phyloP scores from a whole-genome alignment of 2,329 filamentous ascomycete species.

The Xylariaceae sp. region DNA sequence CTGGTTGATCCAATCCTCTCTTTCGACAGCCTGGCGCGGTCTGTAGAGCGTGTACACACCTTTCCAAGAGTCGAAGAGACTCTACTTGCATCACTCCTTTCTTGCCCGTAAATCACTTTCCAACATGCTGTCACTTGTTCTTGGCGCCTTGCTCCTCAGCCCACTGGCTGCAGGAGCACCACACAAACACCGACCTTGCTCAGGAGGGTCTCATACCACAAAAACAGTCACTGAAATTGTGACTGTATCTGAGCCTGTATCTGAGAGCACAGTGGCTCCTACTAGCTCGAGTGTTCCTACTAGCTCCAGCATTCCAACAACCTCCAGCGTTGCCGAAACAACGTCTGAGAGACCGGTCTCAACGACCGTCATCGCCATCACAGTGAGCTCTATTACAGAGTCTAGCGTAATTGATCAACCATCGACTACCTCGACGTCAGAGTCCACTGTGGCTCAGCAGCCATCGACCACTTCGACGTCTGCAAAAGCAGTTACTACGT shows the following conservation, averaged over 20 bases:
- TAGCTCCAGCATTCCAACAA: too few relatives aligned
- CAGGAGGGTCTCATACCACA: not conserved
- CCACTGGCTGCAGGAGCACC: not conserved
- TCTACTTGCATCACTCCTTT: not conserved
- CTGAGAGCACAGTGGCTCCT: not conserved
- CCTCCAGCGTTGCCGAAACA: too few relatives aligned
- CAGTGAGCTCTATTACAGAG: too few relatives aligned
- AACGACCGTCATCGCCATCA: too few relatives aligned
- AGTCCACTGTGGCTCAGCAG: too few relatives aligned
- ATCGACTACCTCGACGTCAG: too few relatives aligned
- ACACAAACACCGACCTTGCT: not conserved
- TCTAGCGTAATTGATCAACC: too few relatives aligned
- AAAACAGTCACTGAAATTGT: not conserved
- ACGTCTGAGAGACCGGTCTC: too few relatives aligned
- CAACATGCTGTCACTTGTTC: not conserved
- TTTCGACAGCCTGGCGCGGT: too few relatives aligned
- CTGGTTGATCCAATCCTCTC: too few relatives aligned
- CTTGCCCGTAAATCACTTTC: not conserved
- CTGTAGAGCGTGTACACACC: too few relatives aligned
- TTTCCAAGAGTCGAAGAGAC: not conserved
- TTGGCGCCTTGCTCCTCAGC: not conserved
- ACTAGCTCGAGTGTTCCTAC: not conserved
- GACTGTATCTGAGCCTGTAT: not conserved
- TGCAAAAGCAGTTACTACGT: not conserved
- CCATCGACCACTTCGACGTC: not conserved